Evolutionary conservation across 2,329 filamentous ascomycete genomes (phyloP).

Genomic region (Elsinoe batatas): DNA sequence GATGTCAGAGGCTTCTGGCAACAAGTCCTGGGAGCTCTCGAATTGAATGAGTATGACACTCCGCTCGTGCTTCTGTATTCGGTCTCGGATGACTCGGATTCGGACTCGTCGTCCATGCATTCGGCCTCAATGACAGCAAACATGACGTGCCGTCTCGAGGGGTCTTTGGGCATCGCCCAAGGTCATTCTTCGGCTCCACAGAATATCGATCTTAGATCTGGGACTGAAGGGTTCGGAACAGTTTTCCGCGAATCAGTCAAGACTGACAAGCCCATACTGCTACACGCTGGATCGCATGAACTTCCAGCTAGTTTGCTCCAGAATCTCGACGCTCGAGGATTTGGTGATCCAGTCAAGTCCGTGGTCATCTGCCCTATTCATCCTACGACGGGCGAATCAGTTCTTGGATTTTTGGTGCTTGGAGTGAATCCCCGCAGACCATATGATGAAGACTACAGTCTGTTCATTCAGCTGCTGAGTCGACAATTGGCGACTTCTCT

Average conservation of each 20-base stretch:
- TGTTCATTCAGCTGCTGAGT: conserved; percentile 66
- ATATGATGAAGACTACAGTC: conserved; percentile 69
- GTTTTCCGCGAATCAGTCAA: conserved; percentile 69
- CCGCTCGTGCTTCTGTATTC: conserved; percentile 72
- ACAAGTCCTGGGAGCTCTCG: conserved; percentile 57
- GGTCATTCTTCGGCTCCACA: conserved; percentile 52
- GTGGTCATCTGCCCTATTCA: conserved; percentile 72
- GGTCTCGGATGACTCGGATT: conserved; percentile 59
- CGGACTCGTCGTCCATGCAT: conserved; percentile 61
- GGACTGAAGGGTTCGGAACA: conserved; percentile 63
- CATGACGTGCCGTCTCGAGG: conserved; percentile 60
- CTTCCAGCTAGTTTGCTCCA: conserved; percentile 55
- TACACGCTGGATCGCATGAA: conserved; percentile 55
- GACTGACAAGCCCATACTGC: conserved; percentile 53
- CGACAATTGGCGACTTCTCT: conserved; percentile 70
- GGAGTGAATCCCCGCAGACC: conserved; percentile 69
- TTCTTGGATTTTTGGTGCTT: conserved; percentile 68
- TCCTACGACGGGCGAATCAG: conserved; percentile 62
- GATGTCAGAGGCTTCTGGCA: conserved; percentile 66
- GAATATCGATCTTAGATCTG: conserved; percentile 58
- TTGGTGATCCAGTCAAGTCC: conserved; percentile 58
- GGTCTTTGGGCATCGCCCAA: conserved; percentile 56
- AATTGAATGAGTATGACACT: conserved; percentile 64
- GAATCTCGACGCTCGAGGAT: conserved; percentile 60
- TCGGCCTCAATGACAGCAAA: conserved; percentile 54